Base-by-base conservation (phyloP, 495 filamentous ascomycete genomes). In the Podospora anserina region DNA sequence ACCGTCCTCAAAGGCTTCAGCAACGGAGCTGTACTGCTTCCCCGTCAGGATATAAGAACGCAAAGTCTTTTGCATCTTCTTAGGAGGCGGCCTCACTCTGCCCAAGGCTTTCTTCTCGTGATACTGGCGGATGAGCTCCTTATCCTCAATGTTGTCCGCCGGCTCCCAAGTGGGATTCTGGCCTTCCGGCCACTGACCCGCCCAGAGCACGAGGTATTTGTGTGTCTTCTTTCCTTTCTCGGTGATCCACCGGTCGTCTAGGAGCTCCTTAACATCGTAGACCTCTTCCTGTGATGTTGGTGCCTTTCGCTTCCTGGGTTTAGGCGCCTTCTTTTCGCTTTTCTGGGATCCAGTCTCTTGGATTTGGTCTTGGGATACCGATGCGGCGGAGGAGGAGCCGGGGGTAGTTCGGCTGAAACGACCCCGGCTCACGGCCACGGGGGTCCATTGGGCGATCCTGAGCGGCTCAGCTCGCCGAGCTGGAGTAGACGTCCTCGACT, bases 101-200 rank as follows among this genome's bases (percentile, higher is more conserved):
- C 72, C 72, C 0, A 67, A 66, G 16, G 67, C 59, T 59, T 78
- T 79, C 55, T 70, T 69, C 19, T 77, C 71, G 11, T 75, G 59
- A 67, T 82, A 84, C 19, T 53, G 56, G 32, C 64, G 62, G 34
- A 84, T 71, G 3, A 82, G 62, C 0, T 56, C 27, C 0, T 72
- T 65, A 16, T 78, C 59, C 5, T 69, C 62, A 16, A 85, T 79
- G 49, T 83, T 81, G 3, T 74, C 75, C 53, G 75, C 77, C 0
- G 81, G 82, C 68, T 84, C 82, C 82, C 82, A 85, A 0, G 80
- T 81, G 0, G 80, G 80, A 61, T 84, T 82, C 57, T 83, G 78
- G 13, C 77, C 77, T 2, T 72, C 68, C 0, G 82, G 82, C 82
- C 82, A 85, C 32, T 82, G 67, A 5, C 82, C 82, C n/a, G 71